These are phyloP conservation scores for Aspergillus fructus DNA, from an alignment of 2,329 filamentous ascomycete genomes.

Conservation along the genomic window DNA sequence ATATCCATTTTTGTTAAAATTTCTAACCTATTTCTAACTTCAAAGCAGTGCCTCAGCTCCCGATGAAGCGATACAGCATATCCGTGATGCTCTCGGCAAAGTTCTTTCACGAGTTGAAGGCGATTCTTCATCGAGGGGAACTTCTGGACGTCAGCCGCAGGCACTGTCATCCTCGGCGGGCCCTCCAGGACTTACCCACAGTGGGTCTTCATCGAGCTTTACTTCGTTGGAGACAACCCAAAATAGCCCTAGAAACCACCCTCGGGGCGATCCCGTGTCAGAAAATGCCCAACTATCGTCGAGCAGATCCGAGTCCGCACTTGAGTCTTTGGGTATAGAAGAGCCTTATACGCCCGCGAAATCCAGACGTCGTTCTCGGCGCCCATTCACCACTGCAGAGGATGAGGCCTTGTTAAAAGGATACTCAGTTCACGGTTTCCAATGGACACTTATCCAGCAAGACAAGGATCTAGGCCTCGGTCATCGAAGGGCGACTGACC, in stretches of 20 bases:
- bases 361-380: conserved; percentile 53
- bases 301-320: conserved; percentile 30
- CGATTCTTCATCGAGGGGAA: conserved; percentile 24
- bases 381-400: conserved; percentile 56
- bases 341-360: conserved; percentile 49
- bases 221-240: conserved; percentile 18
- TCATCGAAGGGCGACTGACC: conserved; percentile 56
- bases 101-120: conserved; percentile 32
- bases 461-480: conserved; percentile 53
- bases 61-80: conserved; percentile 36
- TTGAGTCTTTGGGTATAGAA: conserved; percentile 48
- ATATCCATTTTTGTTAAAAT: background rate
- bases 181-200: conserved; percentile 17
- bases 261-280: conserved; percentile 17
- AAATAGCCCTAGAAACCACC: conserved; percentile 12
- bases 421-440: conserved; percentile 58
- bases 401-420: conserved; percentile 60
- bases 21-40: background rate
- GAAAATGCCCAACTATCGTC: conserved; percentile 31
- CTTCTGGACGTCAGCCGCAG: conserved; percentile 26
- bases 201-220: conserved; percentile 19
- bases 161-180: conserved; percentile 16
- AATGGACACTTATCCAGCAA: conserved; percentile 60
- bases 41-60: conserved; percentile 34
- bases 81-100: conserved; percentile 38